These are phyloP conservation scores for Russula vinacea DNA, from an alignment of 768 basidiomycete genomes.

Conservation along the genomic window DNA sequence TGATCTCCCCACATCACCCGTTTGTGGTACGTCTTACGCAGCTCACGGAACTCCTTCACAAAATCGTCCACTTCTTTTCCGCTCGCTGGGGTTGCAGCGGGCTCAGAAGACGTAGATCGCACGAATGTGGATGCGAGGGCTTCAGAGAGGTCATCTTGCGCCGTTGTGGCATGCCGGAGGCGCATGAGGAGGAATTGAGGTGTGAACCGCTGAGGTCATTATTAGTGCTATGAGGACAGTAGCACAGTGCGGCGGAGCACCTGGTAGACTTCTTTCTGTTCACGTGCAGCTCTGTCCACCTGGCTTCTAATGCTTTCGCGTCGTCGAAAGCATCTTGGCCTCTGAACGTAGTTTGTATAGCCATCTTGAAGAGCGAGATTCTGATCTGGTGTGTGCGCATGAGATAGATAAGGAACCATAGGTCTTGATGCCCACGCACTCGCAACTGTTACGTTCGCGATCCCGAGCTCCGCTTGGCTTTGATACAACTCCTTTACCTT, in stretches of 20 bases:
- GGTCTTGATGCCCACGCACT: conserved; percentile 47
- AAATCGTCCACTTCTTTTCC: conserved; percentile 77
- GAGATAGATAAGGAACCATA: conserved; percentile 21
- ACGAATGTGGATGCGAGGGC: conserved; percentile 80
- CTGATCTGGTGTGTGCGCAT: conserved; percentile 47
- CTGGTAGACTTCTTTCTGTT: conserved; percentile 87
- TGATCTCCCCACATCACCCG: conserved; percentile 85
- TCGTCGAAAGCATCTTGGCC: conserved; percentile 87
- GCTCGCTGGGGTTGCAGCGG: conserved; percentile 29
- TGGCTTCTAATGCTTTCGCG: conserved; percentile 72
- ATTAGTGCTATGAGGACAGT: neutral
- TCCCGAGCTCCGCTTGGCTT: conserved; percentile 72
- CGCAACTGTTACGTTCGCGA: conserved; percentile 84
- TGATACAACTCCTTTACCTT: conserved; percentile 72
- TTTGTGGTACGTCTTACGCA: conserved; percentile 90
- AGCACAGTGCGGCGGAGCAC: conserved; percentile 40
- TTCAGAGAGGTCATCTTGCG: conserved; percentile 89
- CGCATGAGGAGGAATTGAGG: conserved; percentile 88
- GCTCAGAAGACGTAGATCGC: conserved; percentile 42
- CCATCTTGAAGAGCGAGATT: conserved; percentile 73
- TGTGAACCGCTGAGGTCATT: conserved; percentile 60
- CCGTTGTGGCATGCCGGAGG: conserved; percentile 80
- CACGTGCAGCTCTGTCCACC: conserved; percentile 88
- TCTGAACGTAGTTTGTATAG: conserved; percentile 75
- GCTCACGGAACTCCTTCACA: conserved; percentile 80